Conservation (phyloP, 352 stramenopile species). For the Pythium dissimile region DNA sequence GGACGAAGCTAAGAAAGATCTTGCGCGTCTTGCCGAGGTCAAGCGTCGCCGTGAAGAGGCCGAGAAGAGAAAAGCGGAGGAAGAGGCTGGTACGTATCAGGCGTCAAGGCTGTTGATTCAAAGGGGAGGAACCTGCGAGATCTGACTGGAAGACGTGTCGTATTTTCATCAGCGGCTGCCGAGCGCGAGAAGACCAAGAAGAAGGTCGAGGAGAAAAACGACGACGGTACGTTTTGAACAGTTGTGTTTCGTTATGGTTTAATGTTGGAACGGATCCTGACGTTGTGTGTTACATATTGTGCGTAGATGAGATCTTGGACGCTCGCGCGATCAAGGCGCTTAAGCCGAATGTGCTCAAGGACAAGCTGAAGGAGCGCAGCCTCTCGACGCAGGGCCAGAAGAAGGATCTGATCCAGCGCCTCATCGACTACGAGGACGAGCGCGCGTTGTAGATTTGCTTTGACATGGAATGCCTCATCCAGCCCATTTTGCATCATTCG, state of each 20-base stretch:
- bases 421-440: conserved; percentile 88
- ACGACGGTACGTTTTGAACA: conserved; percentile 41
- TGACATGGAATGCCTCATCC: not conserved
- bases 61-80: conserved; percentile 74
- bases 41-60: conserved; percentile 80
- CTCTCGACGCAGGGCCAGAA: conserved; percentile 87
- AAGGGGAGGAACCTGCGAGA: no score
- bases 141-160: no score
- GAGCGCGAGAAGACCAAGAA: conserved; percentile 67
- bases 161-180: conserved; percentile 40
- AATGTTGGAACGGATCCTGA: not conserved
- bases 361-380: conserved; percentile 82
- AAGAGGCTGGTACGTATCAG: conserved; percentile 59
- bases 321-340: conserved; percentile 82
- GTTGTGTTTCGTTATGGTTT: not conserved
- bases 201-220: conserved; percentile 58
- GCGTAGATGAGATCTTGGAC: conserved; percentile 79
- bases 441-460: conserved; percentile 52
- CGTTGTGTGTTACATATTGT: conserved; percentile 62
- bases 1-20: conserved; percentile 84
- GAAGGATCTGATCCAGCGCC: conserved; percentile 85
- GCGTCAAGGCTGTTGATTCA: not conserved
- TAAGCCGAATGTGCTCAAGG: conserved; percentile 86
- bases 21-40: conserved; percentile 73
- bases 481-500: not conserved